Conservation (phyloP, 345 rosid species). For the Acer saccharum region DNA sequence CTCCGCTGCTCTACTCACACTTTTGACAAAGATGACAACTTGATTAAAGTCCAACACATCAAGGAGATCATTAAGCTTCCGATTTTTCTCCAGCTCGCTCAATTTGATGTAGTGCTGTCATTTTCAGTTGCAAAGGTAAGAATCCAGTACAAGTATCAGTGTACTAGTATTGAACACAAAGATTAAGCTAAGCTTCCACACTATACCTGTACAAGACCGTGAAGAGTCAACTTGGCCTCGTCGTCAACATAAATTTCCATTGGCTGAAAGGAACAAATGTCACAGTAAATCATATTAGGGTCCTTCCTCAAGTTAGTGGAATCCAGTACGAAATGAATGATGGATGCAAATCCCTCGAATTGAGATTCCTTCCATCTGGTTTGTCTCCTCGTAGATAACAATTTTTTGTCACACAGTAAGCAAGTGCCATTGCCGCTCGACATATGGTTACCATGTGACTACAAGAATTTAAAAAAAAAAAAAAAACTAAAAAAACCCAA, state of each 20-base stretch:
- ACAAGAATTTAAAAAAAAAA: not conserved
- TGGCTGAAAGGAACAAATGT: conserved; percentile 92
- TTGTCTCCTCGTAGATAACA: conserved; percentile 39
- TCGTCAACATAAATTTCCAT: conserved; percentile 99
- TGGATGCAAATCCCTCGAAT: conserved; percentile 53
- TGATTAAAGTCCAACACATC: conserved; percentile 99
- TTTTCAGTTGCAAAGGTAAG: not conserved
- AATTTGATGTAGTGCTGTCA: conserved; percentile 97
- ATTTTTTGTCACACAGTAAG: conserved; percentile 26
- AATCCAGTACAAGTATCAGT: not conserved
- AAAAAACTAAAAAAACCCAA: not conserved
- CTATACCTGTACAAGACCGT: conserved; percentile 96
- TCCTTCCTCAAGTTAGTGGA: conserved; percentile 62
- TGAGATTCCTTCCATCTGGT: conserved; percentile 53
- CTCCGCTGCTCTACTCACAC: conserved; percentile 95
- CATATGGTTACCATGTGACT: conserved; percentile 21
- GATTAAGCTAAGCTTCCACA: not conserved
- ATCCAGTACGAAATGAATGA: conserved; percentile 66
- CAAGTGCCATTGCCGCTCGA: conserved; percentile 31
- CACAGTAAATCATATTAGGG: conserved; percentile 75
- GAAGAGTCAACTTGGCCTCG: conserved; percentile 98
- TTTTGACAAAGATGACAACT: conserved; percentile 96
- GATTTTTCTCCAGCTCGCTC: conserved; percentile 92
- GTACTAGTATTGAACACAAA: not conserved
- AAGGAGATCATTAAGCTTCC: conserved; percentile 94